Base-by-base conservation (phyloP, 345 rosid species). In the Eucalyptus cloeziana region DNA sequence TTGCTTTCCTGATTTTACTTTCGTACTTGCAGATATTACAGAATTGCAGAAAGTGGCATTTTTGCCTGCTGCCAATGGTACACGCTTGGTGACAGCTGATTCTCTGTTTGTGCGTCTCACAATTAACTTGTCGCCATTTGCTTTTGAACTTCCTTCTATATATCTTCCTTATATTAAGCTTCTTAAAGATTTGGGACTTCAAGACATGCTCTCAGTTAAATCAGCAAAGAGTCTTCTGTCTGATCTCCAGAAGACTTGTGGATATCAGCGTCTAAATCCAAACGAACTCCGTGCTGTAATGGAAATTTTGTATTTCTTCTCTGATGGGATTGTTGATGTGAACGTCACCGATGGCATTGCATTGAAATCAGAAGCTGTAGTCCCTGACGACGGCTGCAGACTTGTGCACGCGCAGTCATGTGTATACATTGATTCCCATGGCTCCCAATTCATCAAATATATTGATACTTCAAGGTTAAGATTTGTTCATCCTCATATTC, bases 361-460 rank as follows among this genome's bases (percentile, higher is more conserved):
- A 87, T 89, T 94, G 94, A 94, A 91, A 88, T 92, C 94, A 67
- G 96, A 95, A 92, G 96, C 94, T 88, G 91, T 97, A 80, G 93
- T 97, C 90, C 98, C 98, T 87, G 99, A 97, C 89, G 98, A 97
- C 90, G 98, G 98, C 88, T 94, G 99, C 94, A 95, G 98, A 91
- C 98, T 97, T 86, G 94, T 97, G 89, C 97, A 96, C 89, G 96
- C 97, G 85, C 93, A 90, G 90, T 93, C 95, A 58, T 97, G 98
- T 90, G 95, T 96, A 25, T 97, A 91, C 85, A 91, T 97, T 56
- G 98, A 97, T 94, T 93, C 98, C 56, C 92, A 92, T 92, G 99
- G 99, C 87, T 96, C 97, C 86, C 93, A 93, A 79, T 96, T 93
- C 88, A 91, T 95, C 87, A 96, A 95, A 90, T 94, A 86, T 90